phyloP scores from a whole-genome alignment of 768 basidiomycete genomes.

The Megacollybia marginata region DNA sequence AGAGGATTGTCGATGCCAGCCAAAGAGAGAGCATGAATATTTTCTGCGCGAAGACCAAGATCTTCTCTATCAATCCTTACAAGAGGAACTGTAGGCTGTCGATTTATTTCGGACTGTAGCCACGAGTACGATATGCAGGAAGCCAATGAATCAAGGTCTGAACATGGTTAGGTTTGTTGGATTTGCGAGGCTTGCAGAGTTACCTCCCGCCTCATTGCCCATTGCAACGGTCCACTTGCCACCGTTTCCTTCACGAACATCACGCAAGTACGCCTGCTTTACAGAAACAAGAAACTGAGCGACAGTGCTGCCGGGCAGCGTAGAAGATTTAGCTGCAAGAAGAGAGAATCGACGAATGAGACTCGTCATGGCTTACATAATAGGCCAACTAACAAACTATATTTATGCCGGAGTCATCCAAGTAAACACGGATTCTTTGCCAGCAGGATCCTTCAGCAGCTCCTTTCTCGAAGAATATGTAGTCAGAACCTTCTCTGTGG shows the following conservation, averaged over 20 bases:
- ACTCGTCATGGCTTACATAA: too few species aligned
- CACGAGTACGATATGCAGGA: conserved; percentile 82
- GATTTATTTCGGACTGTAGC: conserved; percentile 51
- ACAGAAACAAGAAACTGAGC: conserved; percentile 34
- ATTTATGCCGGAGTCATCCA: conserved; percentile 25
- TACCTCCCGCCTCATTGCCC: conserved; percentile 98
- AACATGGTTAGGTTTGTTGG: background rate
- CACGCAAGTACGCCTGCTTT: conserved; percentile 56
- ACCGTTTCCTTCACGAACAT: conserved; percentile 37
- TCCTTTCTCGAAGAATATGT: conserved; percentile 44
- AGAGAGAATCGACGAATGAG: background rate
- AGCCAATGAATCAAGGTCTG: conserved; percentile 88
- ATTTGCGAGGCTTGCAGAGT: conserved; percentile 12
- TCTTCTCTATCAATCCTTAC: conserved; percentile 62
- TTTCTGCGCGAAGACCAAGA: conserved; percentile 80
- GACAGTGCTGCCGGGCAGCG: conserved; percentile 9
- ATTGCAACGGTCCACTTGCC: conserved; percentile 78
- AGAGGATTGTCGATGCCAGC: conserved; percentile 45
- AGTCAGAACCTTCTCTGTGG: conserved; percentile 61
- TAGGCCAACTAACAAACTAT: too few species aligned
- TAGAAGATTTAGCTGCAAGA: background rate
- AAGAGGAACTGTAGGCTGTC: conserved; percentile 60
- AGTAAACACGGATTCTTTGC: conserved; percentile 34
- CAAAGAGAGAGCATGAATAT: conserved; percentile 63
- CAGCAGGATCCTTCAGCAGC: conserved; percentile 26